These are phyloP conservation scores for Solanum appendiculatum DNA, from an alignment of 257 asterid species.

Conservation along the genomic window DNA sequence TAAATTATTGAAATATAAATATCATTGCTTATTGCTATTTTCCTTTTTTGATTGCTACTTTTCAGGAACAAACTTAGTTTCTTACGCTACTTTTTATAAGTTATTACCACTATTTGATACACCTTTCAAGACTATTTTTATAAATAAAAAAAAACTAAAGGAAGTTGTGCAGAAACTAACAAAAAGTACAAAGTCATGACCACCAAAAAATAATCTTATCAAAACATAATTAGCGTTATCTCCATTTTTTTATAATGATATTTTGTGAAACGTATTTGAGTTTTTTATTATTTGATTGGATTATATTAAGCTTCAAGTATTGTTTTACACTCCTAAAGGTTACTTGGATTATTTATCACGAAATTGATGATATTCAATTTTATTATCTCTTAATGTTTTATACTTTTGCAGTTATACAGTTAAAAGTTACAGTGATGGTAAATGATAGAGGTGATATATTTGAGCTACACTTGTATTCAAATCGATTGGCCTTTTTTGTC, in stretches of 20 bases:
- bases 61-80: no score
- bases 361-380: not conserved
- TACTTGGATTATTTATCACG: not conserved
- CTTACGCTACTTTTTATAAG: no score
- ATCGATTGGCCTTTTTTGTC: no score
- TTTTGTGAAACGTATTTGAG: not conserved
- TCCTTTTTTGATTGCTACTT: no score
- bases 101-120: not conserved
- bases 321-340: not conserved
- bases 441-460: not conserved
- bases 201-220: not conserved
- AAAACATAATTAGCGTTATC: not conserved
- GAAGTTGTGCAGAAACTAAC: not conserved
- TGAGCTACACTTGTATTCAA: not conserved
- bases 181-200: not conserved
- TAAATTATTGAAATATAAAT: no score
- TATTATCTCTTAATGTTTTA: not conserved
- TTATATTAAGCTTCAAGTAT: not conserved
- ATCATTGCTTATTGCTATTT: no score
- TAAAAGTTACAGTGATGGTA: no score
- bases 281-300: not conserved
- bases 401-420: no score
- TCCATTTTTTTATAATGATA: not conserved
- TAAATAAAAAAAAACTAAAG: not conserved
- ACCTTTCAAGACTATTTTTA: not conserved